A percentile compares a stretch with the other conserved stretches of the same genome.
These are phyloP conservation scores for Rhizopus stolonifer DNA, from an alignment of 371 early-diverging fungal genomes.

Conservation along the genomic window DNA sequence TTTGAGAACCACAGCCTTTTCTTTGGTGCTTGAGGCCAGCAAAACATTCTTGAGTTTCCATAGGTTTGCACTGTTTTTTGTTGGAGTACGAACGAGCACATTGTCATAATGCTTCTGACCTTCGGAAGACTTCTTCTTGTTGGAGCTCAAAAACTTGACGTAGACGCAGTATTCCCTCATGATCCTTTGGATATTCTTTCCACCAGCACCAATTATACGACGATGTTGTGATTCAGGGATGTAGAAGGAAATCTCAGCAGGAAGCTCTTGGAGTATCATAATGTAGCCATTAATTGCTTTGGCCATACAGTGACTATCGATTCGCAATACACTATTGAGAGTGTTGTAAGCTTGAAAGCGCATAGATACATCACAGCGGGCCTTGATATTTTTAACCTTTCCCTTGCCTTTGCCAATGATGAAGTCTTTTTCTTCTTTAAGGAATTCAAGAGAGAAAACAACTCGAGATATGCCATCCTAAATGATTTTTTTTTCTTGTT, in stretches of 20 bases:
- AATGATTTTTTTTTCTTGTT: too few species aligned
- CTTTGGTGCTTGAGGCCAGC: too few species aligned
- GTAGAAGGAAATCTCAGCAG: slow-evolving; percentile 81
- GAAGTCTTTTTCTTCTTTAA: slow-evolving; percentile 80
- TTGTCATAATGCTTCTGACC: slow-evolving; percentile 52
- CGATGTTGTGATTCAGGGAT: slow-evolving; percentile 87
- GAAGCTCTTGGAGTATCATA: slow-evolving; percentile 76
- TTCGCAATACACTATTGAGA: slow-evolving; percentile 72
- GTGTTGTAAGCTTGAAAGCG: slow-evolving; percentile 45
- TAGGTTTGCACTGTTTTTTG: slow-evolving; percentile 71
- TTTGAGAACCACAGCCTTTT: too few species aligned
- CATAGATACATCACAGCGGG: too few species aligned
- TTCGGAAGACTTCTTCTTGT: slow-evolving; percentile 48
- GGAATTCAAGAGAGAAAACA: slow-evolving; percentile 63
- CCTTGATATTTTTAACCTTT: slow-evolving; percentile 64
- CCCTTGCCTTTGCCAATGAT: slow-evolving; percentile 93
- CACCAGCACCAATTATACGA: slow-evolving; percentile 90
- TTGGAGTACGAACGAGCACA: slow-evolving; percentile 84
- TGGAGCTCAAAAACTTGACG: slow-evolving; percentile 84
- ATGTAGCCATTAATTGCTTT: slow-evolving; percentile 64
- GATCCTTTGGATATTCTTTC: slow-evolving; percentile 89
- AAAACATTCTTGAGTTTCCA: too few species aligned
- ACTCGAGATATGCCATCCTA: too few species aligned
- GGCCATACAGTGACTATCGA: slow-evolving; percentile 51
- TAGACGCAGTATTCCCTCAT: slow-evolving; percentile 94